Conservation (phyloP, 2,329 filamentous ascomycete genomes). For the Xenosphaeropsis pyriputrescens region DNA sequence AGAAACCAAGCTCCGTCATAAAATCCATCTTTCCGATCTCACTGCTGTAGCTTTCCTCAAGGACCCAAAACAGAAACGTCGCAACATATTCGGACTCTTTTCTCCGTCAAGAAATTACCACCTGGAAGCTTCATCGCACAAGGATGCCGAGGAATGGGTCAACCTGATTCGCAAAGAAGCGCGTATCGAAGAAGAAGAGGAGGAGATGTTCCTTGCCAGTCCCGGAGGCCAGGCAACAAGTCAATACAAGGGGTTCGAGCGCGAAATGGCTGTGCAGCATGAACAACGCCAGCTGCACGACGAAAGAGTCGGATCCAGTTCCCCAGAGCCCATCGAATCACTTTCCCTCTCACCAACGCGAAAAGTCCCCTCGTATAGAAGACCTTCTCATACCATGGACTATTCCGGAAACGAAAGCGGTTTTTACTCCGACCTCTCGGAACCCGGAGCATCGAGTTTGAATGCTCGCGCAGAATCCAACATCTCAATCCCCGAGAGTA, state of each 20-base stretch:
- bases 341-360: conserved; percentile 10
- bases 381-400: conserved; percentile 46
- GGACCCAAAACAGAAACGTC: conserved; percentile 74
- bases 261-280: conserved; percentile 10
- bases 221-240: conserved; percentile 29
- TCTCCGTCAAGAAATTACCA: conserved; percentile 85
- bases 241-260: conserved; percentile 13
- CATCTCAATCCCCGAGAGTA: conserved; percentile 15
- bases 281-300: conserved; percentile 13
- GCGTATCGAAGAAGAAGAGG: conserved; percentile 76
- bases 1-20: conserved; percentile 78
- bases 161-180: conserved; percentile 65
- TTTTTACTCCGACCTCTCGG: conserved; percentile 80
- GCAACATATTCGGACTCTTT: conserved; percentile 85
- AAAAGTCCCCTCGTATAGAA: conserved; percentile 18
- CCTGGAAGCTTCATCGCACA: conserved; percentile 58
- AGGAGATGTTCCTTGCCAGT: conserved; percentile 64
- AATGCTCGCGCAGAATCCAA: conserved; percentile 20
- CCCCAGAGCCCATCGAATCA: conserved; percentile 32
- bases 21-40: conserved; percentile 76
- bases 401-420: conserved; percentile 57
- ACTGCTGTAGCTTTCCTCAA: conserved; percentile 82
- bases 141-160: conserved; percentile 80
- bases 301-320: conserved; percentile 29
- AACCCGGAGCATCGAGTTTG: conserved; percentile 35